Base-by-base conservation (phyloP, 2,329 filamentous ascomycete species). In the Fusarium mexicanum region DNA sequence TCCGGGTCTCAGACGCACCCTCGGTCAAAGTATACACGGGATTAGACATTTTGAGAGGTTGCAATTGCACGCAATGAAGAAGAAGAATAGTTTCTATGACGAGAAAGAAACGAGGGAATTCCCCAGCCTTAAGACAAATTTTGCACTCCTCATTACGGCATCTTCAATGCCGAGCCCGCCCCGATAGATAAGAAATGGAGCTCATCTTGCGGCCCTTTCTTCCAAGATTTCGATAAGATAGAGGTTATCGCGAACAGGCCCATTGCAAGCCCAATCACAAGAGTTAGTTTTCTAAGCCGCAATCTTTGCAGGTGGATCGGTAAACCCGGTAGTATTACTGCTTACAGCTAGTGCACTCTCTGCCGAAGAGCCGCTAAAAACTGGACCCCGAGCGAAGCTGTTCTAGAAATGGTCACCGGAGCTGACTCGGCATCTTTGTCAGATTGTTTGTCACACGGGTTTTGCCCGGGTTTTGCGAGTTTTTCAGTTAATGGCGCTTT, bases 1-100 rank as follows among this genome's bases (percentile, higher is more conserved):
- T 10, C 1, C 12, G 0, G 3, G 8, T 9, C 13, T 11, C 14
- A 12, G 12, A 8, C 58, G 1, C 24, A 54, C 63, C 63, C 24
- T 65, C 63, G 5, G 63, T 12, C 63, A 65, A 43, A 35, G 63
- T 65, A 22, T 65, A 65, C 41, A 63, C 47, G 37, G 63, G 58
- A 8, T 63, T 65, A 40, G 63, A 63, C 63, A 65, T 65, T 16
- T 29, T 26, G 14, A 31, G 26, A 26, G 22, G 1, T 20, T 22
- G 20, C 10, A 46, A 37, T 37, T n/a, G 33, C 37, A 38, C n/a
- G 38, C 16, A 18, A n/a, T 10, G 17, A 22, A 24, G 26, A 29
- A n/a, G 16, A 20, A 26, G 13, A 31, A 17, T 6, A 51, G 24
- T 61, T 29, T 60, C n/a, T 24, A 61, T 37, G n/a, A 40, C 41